Evolutionary conservation across 768 basidiomycete species (phyloP), one percentile per base, ranked within the genome.

Genomic region (Dacryopinax primogenitus): DNA sequence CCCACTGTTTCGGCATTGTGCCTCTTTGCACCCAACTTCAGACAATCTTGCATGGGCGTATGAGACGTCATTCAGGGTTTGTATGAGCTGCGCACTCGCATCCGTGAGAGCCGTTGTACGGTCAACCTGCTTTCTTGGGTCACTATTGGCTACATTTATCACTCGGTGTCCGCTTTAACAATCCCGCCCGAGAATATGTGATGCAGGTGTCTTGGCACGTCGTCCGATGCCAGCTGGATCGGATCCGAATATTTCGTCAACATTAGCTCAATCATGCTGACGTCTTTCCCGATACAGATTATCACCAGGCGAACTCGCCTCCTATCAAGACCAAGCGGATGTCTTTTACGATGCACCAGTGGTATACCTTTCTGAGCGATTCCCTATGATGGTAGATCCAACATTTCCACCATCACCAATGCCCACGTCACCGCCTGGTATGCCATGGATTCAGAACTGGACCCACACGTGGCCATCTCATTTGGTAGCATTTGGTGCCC

Each of bases 401-500:
- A 66, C 74, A 0, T 93, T 90, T 71, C 89, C 89, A 0, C 77
- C 78, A 4, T 89, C 87, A 0, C 79, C 80, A 1, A 76, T 77
- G 33, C 82, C 86, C 0, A 74, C 73, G 58, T 83, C 86, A 13
- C 61, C 62, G 23, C 37, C 44, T 30, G 68, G 39, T 15, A 39
- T 62, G 30, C 64, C 62, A 58, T 61, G 2, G 68, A 70, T 71
- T 62, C 69, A 75, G 33, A 71, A 72, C 0, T 90, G 89, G 85
- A 71, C 64, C 64, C 88, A 93, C 67, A 77, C 83, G 66, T 93
- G 90, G 89, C 92, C 95, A 0, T 81, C 79, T 45, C 84, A 92
- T 73, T 70, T 98, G 16, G 82, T 92, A 1, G 77, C 93, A 63
- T 98, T 98, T 71, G 91, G 90, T 3, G 80, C 80, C n/a, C 76